phyloP scores from a whole-genome alignment of 2,329 filamentous ascomycete genomes.

The Fusarium caatingaense region DNA sequence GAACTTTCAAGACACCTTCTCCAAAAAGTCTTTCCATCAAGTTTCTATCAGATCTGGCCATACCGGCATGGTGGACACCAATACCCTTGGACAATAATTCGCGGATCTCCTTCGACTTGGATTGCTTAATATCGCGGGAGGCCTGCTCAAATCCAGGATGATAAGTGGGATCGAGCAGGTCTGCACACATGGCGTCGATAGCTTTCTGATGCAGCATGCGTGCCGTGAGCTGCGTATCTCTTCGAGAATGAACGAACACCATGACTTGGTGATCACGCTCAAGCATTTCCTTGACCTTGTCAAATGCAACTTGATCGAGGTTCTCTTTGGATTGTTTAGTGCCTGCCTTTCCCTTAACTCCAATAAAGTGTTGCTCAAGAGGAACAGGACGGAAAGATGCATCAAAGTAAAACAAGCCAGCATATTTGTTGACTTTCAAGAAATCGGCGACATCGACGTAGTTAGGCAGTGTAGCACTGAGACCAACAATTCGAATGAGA shows the following conservation, averaged over 20 bases:
- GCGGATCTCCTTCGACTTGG: conserved; percentile 85
- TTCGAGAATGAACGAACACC: conserved; percentile 98
- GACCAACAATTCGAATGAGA: conserved; percentile 92
- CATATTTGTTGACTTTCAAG: conserved; percentile 91
- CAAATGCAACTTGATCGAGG: conserved; percentile 85
- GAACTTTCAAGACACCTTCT: conserved; percentile 93
- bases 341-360: conserved; percentile 90
- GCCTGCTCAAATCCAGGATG: conserved; percentile 86
- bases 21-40: conserved; percentile 93
- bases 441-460: conserved; percentile 98
- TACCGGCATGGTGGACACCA: conserved; percentile 95
- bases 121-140: conserved; percentile 84
- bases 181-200: conserved; percentile 78
- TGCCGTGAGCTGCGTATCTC: conserved; percentile 91
- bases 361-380: conserved; percentile 96
- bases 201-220: conserved; percentile 89
- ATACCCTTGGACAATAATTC: conserved; percentile 92
- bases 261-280: conserved; percentile 94
- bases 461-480: conserved; percentile 96
- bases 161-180: conserved; percentile 83
- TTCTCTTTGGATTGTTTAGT: conserved; percentile 87
- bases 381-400: conserved; percentile 95
- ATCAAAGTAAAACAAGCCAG: conserved; percentile 97
- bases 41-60: conserved; percentile 94
- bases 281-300: conserved; percentile 95